Conservation (phyloP, 2,329 filamentous ascomycete genomes). For the Colletotrichum lindemuthianum region DNA sequence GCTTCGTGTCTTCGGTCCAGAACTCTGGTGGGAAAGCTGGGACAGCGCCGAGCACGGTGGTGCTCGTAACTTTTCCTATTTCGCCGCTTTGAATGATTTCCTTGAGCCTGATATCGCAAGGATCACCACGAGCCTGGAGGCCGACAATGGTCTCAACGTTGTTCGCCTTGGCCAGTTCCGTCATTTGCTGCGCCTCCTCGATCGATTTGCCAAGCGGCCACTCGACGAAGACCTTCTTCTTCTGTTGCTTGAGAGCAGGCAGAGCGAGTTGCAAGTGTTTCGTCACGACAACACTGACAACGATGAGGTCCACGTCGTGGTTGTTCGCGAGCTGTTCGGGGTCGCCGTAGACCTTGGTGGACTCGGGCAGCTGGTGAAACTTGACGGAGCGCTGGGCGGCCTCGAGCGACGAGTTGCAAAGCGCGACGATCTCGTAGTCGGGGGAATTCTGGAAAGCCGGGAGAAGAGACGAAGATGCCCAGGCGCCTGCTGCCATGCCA, state of each 20-base stretch:
- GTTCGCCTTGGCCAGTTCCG: slow-evolving; percentile 50
- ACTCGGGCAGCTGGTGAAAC: slow-evolving; percentile 51
- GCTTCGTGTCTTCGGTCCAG: slow-evolving; percentile 39
- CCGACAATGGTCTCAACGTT: slow-evolving; percentile 57
- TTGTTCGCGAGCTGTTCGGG: slow-evolving; percentile 60
- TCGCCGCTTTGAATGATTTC: slow-evolving; percentile 52
- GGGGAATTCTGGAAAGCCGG: slow-evolving; percentile 58
- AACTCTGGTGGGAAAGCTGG: slow-evolving; percentile 17
- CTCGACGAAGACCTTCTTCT: slow-evolving; percentile 65
- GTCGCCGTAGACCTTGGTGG: slow-evolving; percentile 60
- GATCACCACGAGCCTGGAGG: slow-evolving; percentile 55
- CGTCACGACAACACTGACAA: slow-evolving; percentile 64
- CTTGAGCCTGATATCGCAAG: slow-evolving; percentile 52
- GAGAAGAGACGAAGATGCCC: slow-evolving; percentile 66
- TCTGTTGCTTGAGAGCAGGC: slow-evolving; percentile 57
- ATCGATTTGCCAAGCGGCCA: slow-evolving; percentile 63
- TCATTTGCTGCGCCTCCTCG: slow-evolving; percentile 53
- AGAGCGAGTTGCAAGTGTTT: slow-evolving; percentile 57
- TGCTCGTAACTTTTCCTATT: slow-evolving; percentile 43
- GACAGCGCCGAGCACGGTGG: not conserved
- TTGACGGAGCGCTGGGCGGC: slow-evolving; percentile 56
- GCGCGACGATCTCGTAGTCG: slow-evolving; percentile 60
- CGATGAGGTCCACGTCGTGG: slow-evolving; percentile 62
- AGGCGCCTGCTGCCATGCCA: slow-evolving; percentile 56
- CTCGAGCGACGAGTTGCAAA: slow-evolving; percentile 60